phyloP scores from a whole-genome alignment of 2,329 filamentous ascomycete species.

The Hymenoscyphus scutula region DNA sequence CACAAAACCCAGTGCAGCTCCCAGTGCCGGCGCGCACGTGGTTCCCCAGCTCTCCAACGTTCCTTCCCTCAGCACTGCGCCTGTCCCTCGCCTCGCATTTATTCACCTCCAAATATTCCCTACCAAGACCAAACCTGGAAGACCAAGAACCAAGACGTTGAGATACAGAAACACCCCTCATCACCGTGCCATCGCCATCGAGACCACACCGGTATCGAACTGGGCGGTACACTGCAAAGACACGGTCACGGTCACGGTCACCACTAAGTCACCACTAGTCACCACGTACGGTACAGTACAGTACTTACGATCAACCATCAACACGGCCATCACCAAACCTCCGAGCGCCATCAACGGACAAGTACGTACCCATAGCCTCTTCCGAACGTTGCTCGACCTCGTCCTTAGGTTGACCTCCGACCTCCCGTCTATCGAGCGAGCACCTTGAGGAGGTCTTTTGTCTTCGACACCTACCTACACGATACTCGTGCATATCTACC shows the following conservation, averaged over 20 bases:
- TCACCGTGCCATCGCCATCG: not conserved
- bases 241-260: too few relatives aligned
- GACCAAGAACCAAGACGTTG: not conserved
- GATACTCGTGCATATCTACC: not conserved
- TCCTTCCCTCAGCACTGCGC: not conserved
- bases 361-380: not conserved
- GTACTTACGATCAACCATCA: not conserved
- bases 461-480: too few relatives aligned
- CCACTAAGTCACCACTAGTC: too few relatives aligned
- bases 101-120: too few relatives aligned
- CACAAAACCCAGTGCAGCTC: not conserved
- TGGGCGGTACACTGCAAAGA: not conserved
- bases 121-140: not conserved
- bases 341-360: conserved; percentile 1
- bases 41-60: not conserved
- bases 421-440: too few relatives aligned
- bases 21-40: not conserved
- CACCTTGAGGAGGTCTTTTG: too few relatives aligned
- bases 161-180: not conserved
- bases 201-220: not conserved
- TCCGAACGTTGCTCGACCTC: too few relatives aligned
- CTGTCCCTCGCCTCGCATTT: not conserved
- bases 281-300: too few relatives aligned
- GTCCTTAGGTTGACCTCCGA: not conserved
- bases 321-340: not conserved